Conservation (phyloP, 805 yeast species). For the Ogataea pignaliae region DNA sequence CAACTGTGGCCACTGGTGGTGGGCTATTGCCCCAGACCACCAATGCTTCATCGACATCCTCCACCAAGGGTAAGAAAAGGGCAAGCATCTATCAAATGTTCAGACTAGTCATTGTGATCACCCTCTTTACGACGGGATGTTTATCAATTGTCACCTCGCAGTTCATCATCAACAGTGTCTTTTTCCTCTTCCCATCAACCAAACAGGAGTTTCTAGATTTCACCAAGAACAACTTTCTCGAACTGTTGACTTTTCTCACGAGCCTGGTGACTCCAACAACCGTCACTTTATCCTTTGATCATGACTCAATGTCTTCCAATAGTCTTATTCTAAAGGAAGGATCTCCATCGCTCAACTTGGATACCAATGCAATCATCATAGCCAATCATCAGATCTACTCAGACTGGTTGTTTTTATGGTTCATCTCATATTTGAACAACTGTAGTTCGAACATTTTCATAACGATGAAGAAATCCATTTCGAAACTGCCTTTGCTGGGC, state of each 20-base stretch:
- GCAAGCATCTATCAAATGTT: conserved; percentile 21
- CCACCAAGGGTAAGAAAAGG: not conserved
- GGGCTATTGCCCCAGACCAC: no score
- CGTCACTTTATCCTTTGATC: conserved; percentile 41
- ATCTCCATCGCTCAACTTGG: conserved; percentile 14
- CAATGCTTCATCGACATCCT: no score
- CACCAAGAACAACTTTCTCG: conserved; percentile 57
- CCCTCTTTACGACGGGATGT: conserved; percentile 33
- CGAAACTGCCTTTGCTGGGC: conserved; percentile 70
- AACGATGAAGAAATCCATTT: conserved; percentile 71
- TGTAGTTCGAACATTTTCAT: conserved; percentile 64
- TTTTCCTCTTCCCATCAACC: conserved; percentile 29
- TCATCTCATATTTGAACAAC: conserved; percentile 65
- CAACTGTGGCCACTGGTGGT: no score
- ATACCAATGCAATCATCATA: conserved; percentile 44
- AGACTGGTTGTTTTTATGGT: conserved; percentile 94
- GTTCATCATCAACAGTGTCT: conserved; percentile 27
- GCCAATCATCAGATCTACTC: conserved; percentile 94
- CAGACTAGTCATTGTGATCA: conserved; percentile 21
- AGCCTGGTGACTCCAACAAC: conserved; percentile 48
- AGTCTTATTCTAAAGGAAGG: conserved; percentile 7
- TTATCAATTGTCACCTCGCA: conserved; percentile 47
- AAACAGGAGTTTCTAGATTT: conserved; percentile 36
- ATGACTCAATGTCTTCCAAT: conserved; percentile 7
- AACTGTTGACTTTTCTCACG: conserved; percentile 47